Evolutionary conservation across 306 rosid genomes (phyloP).

Genomic region (Vicia villosa): DNA sequence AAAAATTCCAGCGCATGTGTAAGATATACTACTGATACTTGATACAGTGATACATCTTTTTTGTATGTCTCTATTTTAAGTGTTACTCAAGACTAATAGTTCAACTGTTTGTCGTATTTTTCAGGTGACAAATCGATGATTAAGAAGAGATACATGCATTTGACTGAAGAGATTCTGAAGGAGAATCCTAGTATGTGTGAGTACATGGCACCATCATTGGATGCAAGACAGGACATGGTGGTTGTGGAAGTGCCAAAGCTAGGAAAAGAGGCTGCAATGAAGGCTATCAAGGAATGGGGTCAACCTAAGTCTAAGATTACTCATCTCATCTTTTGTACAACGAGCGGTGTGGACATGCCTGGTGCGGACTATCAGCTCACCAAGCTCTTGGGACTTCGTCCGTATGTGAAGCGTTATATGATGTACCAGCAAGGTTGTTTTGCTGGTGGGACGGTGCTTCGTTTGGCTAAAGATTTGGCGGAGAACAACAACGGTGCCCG

Average conservation of each 20-base stretch:
- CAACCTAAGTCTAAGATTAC: constrained; percentile 33
- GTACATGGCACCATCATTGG: constrained; percentile 45
- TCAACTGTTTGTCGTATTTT: neutral
- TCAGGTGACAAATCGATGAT: constrained; percentile 36
- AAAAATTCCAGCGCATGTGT: constrained; percentile 39
- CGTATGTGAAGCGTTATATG: constrained; percentile 40
- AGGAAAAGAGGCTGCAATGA: constrained; percentile 43
- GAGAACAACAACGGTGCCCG: constrained; percentile 38
- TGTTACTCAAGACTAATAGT: neutral
- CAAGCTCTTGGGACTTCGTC: constrained; percentile 35
- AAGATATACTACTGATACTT: neutral
- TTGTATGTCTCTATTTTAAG: neutral
- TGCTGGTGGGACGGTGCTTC: constrained; percentile 32
- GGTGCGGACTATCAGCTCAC: constrained; percentile 46
- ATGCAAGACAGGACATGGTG: constrained; percentile 44
- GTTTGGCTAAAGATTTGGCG: constrained; percentile 38
- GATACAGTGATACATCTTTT: no score
- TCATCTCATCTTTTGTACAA: constrained; percentile 34
- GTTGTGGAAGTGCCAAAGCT: constrained; percentile 41
- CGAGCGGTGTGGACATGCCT: constrained; percentile 42
- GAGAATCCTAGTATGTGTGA: constrained; percentile 23
- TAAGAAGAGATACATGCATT: constrained; percentile 11
- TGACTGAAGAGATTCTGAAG: constrained; percentile 3
- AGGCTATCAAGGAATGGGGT: constrained; percentile 33
- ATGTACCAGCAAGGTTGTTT: constrained; percentile 39